Evolutionary conservation across 2,329 filamentous ascomycete genomes (phyloP), one percentile per base, ranked within the genome.

Genomic region (Mycosphaerella sp.): DNA sequence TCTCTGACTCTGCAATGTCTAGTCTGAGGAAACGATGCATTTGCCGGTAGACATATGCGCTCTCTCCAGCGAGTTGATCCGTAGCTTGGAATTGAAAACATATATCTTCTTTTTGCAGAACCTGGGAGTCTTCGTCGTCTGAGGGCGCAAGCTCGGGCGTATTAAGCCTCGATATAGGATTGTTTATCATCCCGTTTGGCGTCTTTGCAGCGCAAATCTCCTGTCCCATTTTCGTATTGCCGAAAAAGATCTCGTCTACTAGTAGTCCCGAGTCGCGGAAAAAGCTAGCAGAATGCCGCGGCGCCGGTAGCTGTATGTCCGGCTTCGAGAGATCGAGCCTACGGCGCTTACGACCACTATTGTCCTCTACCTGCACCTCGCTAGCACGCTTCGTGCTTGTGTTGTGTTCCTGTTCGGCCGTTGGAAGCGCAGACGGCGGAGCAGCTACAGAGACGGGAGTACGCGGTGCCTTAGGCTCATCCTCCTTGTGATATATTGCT

Each of bases 241-340:
- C 64, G 44, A 64, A 71, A 58, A 72, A 71, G 2, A 71, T 21
- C 4, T 61, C 49, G 39, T 71, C 65, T 2, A 70, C 47, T 1
- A 64, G 49, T 10, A 64, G 17, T 12, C 52, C 57, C 0, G 44
- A 27, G 10, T 60, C 54, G 7, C 52, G 55, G 8, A 68, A 48
- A 34, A 55, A 63, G 17, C 28, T 35, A 21, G 47, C 37, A n/a
- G 45, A 14, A 6, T 37, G 25, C 25, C 10, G 10, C 17, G 18
- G 28, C 18, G 32, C 30, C 40, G 41, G 40, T 18, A 18, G 34
- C 14, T 35, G 28, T 16, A 28, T 32, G 16, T 17, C n/a, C 13
- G 16, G 34, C 6, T 44, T 37, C n/a, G 47, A 39, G 12, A 65
- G 55, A 35, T 60, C 56, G 2, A 70, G 59, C 53, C 61, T 67